Evolutionary conservation across 2,329 filamentous ascomycete species (phyloP), one percentile per base, ranked within the genome.

Genomic region (Aspergillus fijiensis): DNA sequence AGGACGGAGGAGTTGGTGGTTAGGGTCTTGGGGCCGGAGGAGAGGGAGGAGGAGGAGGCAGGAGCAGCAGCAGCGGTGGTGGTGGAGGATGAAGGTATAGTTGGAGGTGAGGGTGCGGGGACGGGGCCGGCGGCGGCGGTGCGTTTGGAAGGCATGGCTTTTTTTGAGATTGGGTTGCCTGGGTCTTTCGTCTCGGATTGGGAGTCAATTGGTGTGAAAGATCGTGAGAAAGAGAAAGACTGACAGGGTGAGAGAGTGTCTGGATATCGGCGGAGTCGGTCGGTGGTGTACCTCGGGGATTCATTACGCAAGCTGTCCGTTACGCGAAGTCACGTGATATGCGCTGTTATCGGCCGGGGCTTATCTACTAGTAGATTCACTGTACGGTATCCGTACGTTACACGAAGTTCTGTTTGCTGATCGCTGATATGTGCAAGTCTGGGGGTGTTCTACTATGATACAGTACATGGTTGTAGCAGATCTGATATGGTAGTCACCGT

Each of bases 1-100:
- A 79, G 67, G 27, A 74, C 62, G 47, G 77, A 76, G 48, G 76
- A 76, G 52, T 76, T 77, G 27, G 72, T 61, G 59, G 73, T 74
- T 49, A 79, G 71, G 29, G 75, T 72, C 19, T 73, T 65, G 42
- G 73, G 67, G 65, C 70, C 71, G 39, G 74, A 71, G 58, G 72
- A 71, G 52, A 77, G 67, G 19, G 71, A 61, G 59, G 72, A 51
- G 49, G 27, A 29, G 27, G 23, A 23, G 23, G 23, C 23, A 23
- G 23, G 23, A 23, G 27, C 7, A 29, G 27, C 7, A 52, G 68
- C 55, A 5, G 63, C 50, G 19, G 67, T 52, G 53, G 66, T 45
- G 39, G 39, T n/a, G 61, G 59, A 29, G 14, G 72, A 53, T 60
- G 69, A 49, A 66, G 67, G 60, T 69, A 67, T 63, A 59, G 72